Conservation (phyloP, 306 rosid species). For the Dryas octopetala region DNA sequence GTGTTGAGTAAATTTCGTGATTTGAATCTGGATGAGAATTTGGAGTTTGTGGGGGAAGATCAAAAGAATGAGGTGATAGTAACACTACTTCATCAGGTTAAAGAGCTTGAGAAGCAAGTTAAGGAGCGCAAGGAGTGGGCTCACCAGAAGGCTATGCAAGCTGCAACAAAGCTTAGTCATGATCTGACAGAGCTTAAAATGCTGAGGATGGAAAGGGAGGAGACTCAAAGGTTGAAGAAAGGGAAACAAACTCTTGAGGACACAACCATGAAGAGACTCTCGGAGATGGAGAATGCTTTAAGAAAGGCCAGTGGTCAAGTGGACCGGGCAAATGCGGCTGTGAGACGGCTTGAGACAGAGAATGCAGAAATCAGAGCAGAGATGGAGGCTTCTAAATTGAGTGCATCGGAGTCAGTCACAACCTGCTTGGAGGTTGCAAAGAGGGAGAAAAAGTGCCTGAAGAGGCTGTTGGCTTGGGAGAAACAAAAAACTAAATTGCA, state of each 20-base stretch:
- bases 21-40: constrained; percentile 78
- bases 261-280: constrained; percentile 82
- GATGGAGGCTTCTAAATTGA: constrained; percentile 96
- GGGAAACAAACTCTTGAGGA: constrained; percentile 86
- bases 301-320: constrained; percentile 93
- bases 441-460: constrained; percentile 81
- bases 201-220: constrained; percentile 90
- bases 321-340: constrained; percentile 88
- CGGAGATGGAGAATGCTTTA: constrained; percentile 93
- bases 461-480: constrained; percentile 94
- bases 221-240: constrained; percentile 87
- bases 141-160: constrained; percentile 93
- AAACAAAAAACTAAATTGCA: constrained; percentile 79
- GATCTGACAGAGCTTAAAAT: constrained; percentile 84
- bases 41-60: constrained; percentile 78
- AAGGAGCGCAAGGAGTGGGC: constrained; percentile 94
- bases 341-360: constrained; percentile 78
- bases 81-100: constrained; percentile 66
- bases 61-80: constrained; percentile 86
- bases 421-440: constrained; percentile 83
- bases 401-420: constrained; percentile 83
- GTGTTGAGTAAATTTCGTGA: constrained; percentile 83
- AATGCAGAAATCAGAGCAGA: constrained; percentile 96
- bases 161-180: constrained; percentile 77
- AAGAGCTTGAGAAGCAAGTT: constrained; percentile 85